These are phyloP conservation scores for Begonia peltatifolia DNA, from an alignment of 306 rosid genomes.

Conservation along the genomic window DNA sequence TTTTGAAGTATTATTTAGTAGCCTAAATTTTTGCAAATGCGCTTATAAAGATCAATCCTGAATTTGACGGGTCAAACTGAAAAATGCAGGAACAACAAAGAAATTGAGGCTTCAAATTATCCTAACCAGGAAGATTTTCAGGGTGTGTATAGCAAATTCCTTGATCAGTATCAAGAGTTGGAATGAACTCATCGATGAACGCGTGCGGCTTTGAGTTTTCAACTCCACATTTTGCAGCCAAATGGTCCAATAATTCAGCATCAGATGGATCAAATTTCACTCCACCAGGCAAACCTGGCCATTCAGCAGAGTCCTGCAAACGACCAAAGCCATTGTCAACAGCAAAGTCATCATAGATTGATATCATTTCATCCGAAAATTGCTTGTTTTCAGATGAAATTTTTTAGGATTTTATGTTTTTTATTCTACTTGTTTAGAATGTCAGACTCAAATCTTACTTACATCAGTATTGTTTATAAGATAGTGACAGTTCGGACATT, in stretches of 20 bases:
- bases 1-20: no score
- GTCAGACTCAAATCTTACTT: slow-evolving; percentile 21
- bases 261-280: slow-evolving; percentile 91
- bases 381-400: background rate
- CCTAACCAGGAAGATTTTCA: slow-evolving; percentile 75
- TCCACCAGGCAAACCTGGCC: slow-evolving; percentile 93
- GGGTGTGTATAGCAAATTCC: slow-evolving; percentile 88
- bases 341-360: background rate
- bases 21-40: no score
- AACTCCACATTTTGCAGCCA: slow-evolving; percentile 60
- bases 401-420: background rate
- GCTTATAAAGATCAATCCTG: background rate
- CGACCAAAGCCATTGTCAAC: background rate
- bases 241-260: slow-evolving; percentile 51
- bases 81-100: background rate
- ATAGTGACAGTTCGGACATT: slow-evolving; percentile 66
- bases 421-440: slow-evolving; percentile 4
- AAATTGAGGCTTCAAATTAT: background rate
- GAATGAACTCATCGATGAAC: slow-evolving; percentile 69
- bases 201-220: slow-evolving; percentile 41
- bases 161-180: slow-evolving; percentile 45
- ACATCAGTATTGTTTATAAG: slow-evolving; percentile 68
- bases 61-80: background rate
- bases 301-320: slow-evolving; percentile 51
- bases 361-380: background rate